Evolutionary conservation across 2,329 filamentous ascomycete genomes (phyloP).

Genomic region (Coniochaeta pulveracea): DNA sequence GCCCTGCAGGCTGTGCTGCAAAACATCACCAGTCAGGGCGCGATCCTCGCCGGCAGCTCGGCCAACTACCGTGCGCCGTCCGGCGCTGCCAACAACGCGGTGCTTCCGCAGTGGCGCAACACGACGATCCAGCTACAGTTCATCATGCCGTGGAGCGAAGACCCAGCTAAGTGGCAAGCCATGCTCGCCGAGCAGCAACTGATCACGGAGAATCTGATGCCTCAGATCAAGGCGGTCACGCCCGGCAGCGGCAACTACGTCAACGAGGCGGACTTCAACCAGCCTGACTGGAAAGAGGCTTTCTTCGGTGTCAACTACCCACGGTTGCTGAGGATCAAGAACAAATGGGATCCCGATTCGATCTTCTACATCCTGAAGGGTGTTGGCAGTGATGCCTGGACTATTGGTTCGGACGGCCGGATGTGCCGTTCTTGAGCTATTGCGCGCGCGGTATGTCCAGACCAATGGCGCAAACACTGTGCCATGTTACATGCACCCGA

Average conservation of each 20-base stretch:
- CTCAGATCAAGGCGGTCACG: slow-evolving; percentile 13
- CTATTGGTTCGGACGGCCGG: neutral
- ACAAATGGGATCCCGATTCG: slow-evolving; percentile 2
- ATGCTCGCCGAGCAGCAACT: slow-evolving; percentile 16
- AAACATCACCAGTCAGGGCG: slow-evolving; percentile 18
- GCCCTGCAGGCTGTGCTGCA: slow-evolving; percentile 17
- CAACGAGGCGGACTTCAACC: neutral
- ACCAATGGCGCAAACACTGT: no score
- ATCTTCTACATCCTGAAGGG: neutral
- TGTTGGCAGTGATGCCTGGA: neutral
- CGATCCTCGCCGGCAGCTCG: slow-evolving; percentile 18
- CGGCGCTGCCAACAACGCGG: slow-evolving; percentile 21
- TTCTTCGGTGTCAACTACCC: slow-evolving; percentile 2
- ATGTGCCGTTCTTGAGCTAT: neutral
- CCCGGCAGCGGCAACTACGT: slow-evolving; percentile 7
- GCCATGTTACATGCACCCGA: no score
- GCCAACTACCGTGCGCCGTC: slow-evolving; percentile 15
- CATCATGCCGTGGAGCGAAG: slow-evolving; percentile 15
- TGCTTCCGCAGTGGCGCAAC: slow-evolving; percentile 25
- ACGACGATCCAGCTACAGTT: slow-evolving; percentile 20
- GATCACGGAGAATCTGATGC: slow-evolving; percentile 20
- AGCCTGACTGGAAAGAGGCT: slow-evolving; percentile 2
- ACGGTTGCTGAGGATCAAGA: neutral
- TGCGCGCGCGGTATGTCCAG: no score
- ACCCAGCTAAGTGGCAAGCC: slow-evolving; percentile 10